These are phyloP conservation scores for Sanguinoderma infundibulare DNA, from an alignment of 1,284 basidiomycete species.

Conservation along the genomic window DNA sequence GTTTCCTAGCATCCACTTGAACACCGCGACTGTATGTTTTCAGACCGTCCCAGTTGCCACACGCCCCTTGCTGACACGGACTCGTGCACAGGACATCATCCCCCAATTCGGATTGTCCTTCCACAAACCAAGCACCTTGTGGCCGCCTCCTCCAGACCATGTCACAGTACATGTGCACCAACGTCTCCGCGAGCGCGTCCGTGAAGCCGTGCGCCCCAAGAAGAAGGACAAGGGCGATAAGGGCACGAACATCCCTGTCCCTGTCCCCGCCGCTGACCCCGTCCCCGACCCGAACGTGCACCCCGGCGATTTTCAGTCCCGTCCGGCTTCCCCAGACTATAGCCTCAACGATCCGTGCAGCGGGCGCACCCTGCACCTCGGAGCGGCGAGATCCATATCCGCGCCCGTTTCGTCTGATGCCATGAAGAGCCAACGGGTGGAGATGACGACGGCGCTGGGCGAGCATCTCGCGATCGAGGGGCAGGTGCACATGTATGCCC, in stretches of 20 bases:
- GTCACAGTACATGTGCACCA: conserved; percentile 67
- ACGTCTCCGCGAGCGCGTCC: conserved; percentile 65
- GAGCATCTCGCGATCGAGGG: conserved; percentile 59
- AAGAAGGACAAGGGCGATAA: conserved; percentile 30
- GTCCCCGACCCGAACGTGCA: neutral
- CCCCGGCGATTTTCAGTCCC: neutral
- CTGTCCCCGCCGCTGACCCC: neutral
- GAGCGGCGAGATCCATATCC: conserved; percentile 51
- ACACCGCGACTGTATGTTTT: conserved; percentile 76
- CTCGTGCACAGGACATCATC: conserved; percentile 66
- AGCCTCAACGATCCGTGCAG: conserved; percentile 10
- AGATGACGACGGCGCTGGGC: conserved; percentile 48
- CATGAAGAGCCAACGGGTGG: conserved; percentile 47
- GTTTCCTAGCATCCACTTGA: conserved; percentile 87
- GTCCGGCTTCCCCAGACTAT: conserved; percentile 15
- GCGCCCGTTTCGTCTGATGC: conserved; percentile 25
- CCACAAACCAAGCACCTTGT: conserved; percentile 87
- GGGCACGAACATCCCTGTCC: neutral
- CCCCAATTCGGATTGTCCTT: conserved; percentile 68
- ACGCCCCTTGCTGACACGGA: neutral
- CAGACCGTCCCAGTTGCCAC: neutral
- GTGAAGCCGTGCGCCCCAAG: conserved; percentile 53
- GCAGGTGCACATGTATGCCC: conserved; percentile 91
- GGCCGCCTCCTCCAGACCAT: conserved; percentile 89
- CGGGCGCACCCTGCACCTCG: conserved; percentile 39